Evolutionary conservation across 2,329 filamentous ascomycete species (phyloP).

Genomic region (Hypomyces rosellus): DNA sequence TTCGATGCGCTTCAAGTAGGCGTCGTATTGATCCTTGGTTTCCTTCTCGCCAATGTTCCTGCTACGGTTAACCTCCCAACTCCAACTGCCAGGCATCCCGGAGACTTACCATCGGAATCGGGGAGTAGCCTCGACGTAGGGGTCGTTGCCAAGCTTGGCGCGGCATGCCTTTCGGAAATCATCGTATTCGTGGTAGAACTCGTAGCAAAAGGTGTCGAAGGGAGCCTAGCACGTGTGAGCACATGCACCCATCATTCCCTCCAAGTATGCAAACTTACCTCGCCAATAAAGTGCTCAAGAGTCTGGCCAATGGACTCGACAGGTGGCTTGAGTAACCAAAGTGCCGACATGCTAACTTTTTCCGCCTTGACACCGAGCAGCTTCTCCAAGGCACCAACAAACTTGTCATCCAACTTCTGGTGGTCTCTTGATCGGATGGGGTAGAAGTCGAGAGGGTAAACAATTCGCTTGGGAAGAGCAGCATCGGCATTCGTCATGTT

Average conservation of each 20-base stretch:
- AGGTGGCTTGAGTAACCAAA: conserved; percentile 20
- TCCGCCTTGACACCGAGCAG: conserved; percentile 15
- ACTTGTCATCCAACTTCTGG: conserved; percentile 13
- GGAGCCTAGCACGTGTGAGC: conserved; percentile 17
- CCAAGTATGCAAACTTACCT: conserved; percentile 17
- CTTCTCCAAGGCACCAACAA: conserved; percentile 21
- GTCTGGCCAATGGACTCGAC: conserved; percentile 14
- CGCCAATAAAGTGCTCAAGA: conserved; percentile 23
- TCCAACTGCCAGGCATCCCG: not conserved
- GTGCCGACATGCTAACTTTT: conserved; percentile 13
- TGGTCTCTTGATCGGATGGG: conserved; percentile 5
- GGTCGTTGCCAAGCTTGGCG: conserved; percentile 17
- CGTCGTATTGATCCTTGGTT: conserved; percentile 18
- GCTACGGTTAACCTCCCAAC: conserved; percentile 1
- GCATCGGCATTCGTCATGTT: conserved; percentile 1
- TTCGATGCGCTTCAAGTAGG: conserved; percentile 18
- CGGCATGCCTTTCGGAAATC: conserved; percentile 22
- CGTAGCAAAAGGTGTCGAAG: conserved; percentile 26
- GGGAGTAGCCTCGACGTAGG: conserved; percentile 25
- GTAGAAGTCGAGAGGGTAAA: conserved; percentile 22
- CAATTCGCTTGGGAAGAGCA: conserved; percentile 14
- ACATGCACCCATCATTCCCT: too few species aligned
- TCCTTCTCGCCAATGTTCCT: conserved; percentile 21
- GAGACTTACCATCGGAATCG: conserved; percentile 23
- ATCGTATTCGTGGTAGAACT: conserved; percentile 26